These are phyloP conservation scores for Pelargonium citronellum DNA, from an alignment of 441 rosid species.

Conservation along the genomic window DNA sequence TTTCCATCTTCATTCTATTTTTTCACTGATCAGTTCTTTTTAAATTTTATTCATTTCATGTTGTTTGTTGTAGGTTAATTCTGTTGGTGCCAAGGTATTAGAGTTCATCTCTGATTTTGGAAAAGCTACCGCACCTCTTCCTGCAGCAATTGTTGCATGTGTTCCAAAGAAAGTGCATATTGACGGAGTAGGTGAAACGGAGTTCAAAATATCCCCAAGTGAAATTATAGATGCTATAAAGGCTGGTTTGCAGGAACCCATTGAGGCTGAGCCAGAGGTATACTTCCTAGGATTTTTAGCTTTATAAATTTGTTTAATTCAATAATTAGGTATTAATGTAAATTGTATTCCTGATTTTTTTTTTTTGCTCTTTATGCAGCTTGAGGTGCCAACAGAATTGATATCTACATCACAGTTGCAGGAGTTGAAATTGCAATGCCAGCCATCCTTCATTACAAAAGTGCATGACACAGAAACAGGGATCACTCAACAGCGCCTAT, in stretches of 20 bases:
- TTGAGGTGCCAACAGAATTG: slow-evolving; percentile 94
- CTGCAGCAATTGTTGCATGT: slow-evolving; percentile 98
- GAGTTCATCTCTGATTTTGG: slow-evolving; percentile 95
- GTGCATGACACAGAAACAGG: slow-evolving; percentile 80
- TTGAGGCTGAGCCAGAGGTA: slow-evolving; percentile 99
- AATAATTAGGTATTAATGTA: slow-evolving; percentile 16
- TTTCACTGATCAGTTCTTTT: background rate
- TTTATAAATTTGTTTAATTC: slow-evolving; percentile 23
- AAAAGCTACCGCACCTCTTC: slow-evolving; percentile 78
- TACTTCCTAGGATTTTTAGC: slow-evolving; percentile 17
- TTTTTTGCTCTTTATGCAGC: slow-evolving; percentile 45
- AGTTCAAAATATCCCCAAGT: slow-evolving; percentile 61
- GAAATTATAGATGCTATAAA: slow-evolving; percentile 71
- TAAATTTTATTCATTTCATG: background rate
- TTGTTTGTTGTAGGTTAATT: slow-evolving; percentile 58
- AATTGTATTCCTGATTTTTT: slow-evolving; percentile 21
- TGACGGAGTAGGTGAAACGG: slow-evolving; percentile 79
- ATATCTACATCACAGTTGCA: slow-evolving; percentile 61
- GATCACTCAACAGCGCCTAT: slow-evolving; percentile 74
- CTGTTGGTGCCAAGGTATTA: slow-evolving; percentile 82
- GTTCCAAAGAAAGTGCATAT: slow-evolving; percentile 81
- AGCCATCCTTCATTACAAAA: slow-evolving; percentile 57
- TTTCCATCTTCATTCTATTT: background rate
- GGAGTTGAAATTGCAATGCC: slow-evolving; percentile 55
- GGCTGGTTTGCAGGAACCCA: slow-evolving; percentile 75